Percentiles rank a stretch among this genome's conserved stretches.
phyloP scores from a whole-genome alignment of 495 filamentous ascomycete species.

The Monascus purpureus region DNA sequence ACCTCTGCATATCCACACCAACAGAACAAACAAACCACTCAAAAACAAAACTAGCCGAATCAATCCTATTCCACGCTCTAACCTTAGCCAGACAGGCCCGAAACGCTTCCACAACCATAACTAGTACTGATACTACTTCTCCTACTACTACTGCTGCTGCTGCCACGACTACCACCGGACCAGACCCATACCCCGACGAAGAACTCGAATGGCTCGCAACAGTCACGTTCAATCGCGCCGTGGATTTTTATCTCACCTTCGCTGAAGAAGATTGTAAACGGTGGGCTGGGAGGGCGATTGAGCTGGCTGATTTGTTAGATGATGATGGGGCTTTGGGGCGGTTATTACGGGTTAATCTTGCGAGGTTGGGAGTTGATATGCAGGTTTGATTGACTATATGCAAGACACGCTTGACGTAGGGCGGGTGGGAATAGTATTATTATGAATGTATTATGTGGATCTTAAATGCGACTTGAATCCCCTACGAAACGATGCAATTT shows the following conservation, averaged over 20 bases:
- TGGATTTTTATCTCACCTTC: conserved; percentile 50
- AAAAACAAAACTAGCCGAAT: conserved; percentile 11
- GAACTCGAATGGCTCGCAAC: conserved; percentile 72
- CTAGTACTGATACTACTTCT: neutral
- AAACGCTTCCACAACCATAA: neutral
- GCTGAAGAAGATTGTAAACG: conserved; percentile 41
- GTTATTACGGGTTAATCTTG: conserved; percentile 39
- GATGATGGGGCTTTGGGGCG: conserved; percentile 27
- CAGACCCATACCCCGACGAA: conserved; percentile 54
- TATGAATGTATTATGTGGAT: too few relatives aligned
- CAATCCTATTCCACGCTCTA: conserved; percentile 34
- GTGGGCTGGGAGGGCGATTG: conserved; percentile 56
- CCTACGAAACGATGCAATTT: too few relatives aligned
- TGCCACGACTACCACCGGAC: too few relatives aligned
- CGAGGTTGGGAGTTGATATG: conserved; percentile 17
- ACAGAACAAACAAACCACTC: conserved; percentile 7
- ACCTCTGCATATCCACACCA: conserved; percentile 35
- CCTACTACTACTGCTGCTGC: neutral
- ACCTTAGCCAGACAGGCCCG: conserved; percentile 28
- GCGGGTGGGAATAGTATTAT: too few relatives aligned
- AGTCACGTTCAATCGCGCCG: conserved; percentile 58
- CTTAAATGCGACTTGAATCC: too few relatives aligned
- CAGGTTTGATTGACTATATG: too few relatives aligned
- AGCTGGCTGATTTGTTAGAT: conserved; percentile 44
- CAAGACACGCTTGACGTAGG: too few relatives aligned